Conservation (phyloP, 805 yeast species). For the Wickerhamiella kurtzmanii region DNA sequence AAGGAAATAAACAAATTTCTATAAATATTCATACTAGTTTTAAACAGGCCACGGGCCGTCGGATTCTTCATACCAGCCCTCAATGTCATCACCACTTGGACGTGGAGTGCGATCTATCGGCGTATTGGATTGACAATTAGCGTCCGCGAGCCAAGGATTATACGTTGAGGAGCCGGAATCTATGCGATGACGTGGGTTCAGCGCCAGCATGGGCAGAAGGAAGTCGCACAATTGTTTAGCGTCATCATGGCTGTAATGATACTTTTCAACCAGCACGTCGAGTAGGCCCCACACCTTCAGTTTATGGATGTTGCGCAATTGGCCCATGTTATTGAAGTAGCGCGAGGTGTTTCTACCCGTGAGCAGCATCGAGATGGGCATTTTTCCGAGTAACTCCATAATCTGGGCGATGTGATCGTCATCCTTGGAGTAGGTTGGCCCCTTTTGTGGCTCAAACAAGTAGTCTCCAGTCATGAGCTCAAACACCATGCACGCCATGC, state of each 20-base stretch:
- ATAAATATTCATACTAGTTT: not conserved
- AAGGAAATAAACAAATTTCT: not conserved
- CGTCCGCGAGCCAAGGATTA: conserved; percentile 71
- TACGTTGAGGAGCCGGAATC: conserved; percentile 94
- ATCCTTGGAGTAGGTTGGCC: conserved; percentile 57
- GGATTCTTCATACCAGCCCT: conserved; percentile 53
- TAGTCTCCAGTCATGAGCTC: conserved; percentile 92
- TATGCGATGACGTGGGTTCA: conserved; percentile 70
- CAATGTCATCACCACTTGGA: conserved; percentile 73
- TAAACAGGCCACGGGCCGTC: not conserved
- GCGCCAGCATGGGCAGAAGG: conserved; percentile 64
- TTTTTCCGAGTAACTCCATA: conserved; percentile 61
- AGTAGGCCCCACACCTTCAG: conserved; percentile 81
- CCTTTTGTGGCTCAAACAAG: conserved; percentile 68
- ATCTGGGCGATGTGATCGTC: conserved; percentile 96
- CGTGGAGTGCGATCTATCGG: conserved; percentile 61
- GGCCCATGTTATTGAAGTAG: conserved; percentile 52
- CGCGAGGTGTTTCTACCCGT: conserved; percentile 49
- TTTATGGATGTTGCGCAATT: conserved; percentile 63
- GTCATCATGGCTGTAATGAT: conserved; percentile 53
- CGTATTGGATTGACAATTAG: conserved; percentile 59
- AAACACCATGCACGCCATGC: conserved; percentile 81
- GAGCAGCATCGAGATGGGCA: conserved; percentile 46
- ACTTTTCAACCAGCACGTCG: conserved; percentile 74
- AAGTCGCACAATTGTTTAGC: conserved; percentile 66